phyloP scores from a whole-genome alignment of 495 filamentous ascomycete species.

The Penicillium arizonense region DNA sequence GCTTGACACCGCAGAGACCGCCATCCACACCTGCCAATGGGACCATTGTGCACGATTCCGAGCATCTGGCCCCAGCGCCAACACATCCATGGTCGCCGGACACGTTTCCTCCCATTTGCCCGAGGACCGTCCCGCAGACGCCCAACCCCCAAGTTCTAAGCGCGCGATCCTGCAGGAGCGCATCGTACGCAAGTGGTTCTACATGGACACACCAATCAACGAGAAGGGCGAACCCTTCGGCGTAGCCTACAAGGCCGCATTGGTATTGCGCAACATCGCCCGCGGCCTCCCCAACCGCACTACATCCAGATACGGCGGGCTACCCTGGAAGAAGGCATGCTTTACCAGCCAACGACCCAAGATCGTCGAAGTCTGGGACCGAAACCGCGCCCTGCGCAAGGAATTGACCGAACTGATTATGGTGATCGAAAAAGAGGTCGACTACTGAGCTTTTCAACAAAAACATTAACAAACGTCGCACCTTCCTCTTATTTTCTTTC shows the following conservation, averaged over 20 bases:
- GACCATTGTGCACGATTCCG: constrained; percentile 41
- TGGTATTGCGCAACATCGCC: constrained; percentile 88
- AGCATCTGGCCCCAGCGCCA: constrained; percentile 36
- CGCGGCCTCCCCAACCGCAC: constrained; percentile 58
- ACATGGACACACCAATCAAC: constrained; percentile 71
- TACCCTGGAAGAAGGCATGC: constrained; percentile 43
- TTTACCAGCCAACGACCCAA: constrained; percentile 42
- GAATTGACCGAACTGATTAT: constrained; percentile 46
- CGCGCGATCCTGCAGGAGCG: constrained; percentile 41
- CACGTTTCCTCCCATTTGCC: constrained; percentile 53
- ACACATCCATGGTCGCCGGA: constrained; percentile 43
- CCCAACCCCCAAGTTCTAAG: constrained; percentile 40
- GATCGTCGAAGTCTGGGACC: constrained; percentile 44
- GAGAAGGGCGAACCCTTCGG: constrained; percentile 80
- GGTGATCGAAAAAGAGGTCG: constrained; percentile 43
- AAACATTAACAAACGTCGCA: neutral
- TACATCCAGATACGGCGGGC: constrained; percentile 28
- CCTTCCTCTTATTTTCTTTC: constrained; percentile 4
- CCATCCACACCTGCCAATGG: constrained; percentile 40
- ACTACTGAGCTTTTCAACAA: constrained; percentile 28
- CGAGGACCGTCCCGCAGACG: constrained; percentile 49
- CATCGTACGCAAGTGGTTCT: constrained; percentile 43
- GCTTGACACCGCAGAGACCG: constrained; percentile 40
- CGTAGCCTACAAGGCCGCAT: constrained; percentile 76
- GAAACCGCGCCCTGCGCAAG: constrained; percentile 43